Evolutionary conservation across 2,329 filamentous ascomycete genomes (phyloP).

Genomic region (Sphaerulina vaccinii): DNA sequence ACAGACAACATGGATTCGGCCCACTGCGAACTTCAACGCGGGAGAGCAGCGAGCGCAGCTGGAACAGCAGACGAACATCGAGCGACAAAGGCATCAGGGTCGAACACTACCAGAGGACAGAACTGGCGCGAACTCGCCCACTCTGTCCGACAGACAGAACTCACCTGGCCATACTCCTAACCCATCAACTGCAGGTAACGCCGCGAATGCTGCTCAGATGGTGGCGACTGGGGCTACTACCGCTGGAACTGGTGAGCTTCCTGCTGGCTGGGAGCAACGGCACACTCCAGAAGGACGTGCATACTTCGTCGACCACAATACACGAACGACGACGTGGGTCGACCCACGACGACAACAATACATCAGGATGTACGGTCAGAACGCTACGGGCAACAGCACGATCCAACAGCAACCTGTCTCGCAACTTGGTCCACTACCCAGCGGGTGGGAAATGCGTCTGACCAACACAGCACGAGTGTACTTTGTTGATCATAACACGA

Average conservation of each 20-base stretch:
- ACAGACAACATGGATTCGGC: constrained; percentile 93
- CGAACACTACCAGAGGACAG: constrained; percentile 93
- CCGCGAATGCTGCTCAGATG: constrained; percentile 69
- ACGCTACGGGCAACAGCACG: constrained; percentile 69
- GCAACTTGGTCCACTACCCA: constrained; percentile 89
- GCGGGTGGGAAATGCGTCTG: constrained; percentile 98
- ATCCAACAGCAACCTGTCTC: constrained; percentile 98
- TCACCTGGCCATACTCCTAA: constrained; percentile 40
- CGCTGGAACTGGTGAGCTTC: constrained; percentile 89
- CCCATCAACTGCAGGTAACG: constrained; percentile 32
- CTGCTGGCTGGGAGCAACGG: constrained; percentile 92
- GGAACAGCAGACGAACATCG: constrained; percentile 88
- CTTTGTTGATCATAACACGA: constrained; percentile 99
- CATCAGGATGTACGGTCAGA: constrained; percentile 96
- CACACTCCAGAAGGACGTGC: constrained; percentile 91
- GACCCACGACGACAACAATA: constrained; percentile 96
- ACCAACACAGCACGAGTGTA: constrained; percentile 98
- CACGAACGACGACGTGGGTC: constrained; percentile 96
- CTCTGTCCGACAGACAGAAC: constrained; percentile 50
- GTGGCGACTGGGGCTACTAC: constrained; percentile 94
- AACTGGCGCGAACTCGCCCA: constrained; percentile 89
- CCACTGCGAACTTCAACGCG: constrained; percentile 73
- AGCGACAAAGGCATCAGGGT: constrained; percentile 91
- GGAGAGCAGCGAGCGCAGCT: constrained; percentile 74
- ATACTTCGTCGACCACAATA: constrained; percentile 99